Evolutionary conservation across 2,329 filamentous ascomycete genomes (phyloP), one percentile per base, ranked within the genome.

Genomic region (Zelopaecilomyces penicillatus): DNA sequence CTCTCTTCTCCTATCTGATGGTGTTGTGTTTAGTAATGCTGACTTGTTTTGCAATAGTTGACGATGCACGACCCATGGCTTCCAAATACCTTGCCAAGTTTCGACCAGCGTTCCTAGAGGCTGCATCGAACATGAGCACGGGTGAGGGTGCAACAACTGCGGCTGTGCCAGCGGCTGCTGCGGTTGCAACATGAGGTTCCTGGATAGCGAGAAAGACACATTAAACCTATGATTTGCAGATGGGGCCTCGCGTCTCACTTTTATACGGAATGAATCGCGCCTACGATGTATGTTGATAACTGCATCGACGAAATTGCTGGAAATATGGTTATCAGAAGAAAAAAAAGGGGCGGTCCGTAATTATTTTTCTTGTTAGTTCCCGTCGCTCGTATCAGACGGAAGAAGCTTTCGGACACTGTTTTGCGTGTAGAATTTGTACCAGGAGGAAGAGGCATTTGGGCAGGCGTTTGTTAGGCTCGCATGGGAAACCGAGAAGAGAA

Each of bases 71-170:
- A 46, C 71, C 79, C 0, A 72, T 82, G 63, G 80, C 80, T 4
- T 72, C 68, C 3, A 83, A 82, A 52, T 82, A 81, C 50, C 66
- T 84, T 27, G 66, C 69, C 31, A 81, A 78, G 58, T 83, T 74
- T 66, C 70, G 80, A 11, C 78, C 78, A 4, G 67, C 62, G 5
- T 81, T 79, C 42, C 37, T 68, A 30, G 64, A 67, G 44, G 54
- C 57, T 32, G 60, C 57, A 32, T 56, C 53, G 32, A 54, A 49
- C 31, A 54, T 57, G 28, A 48, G 54, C 26, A 48, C 56, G 11
- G 53, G 51, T 30, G 54, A 54, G 6, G 49, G 44, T 10, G 32
- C 52, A 5, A 49, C 47, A 12, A 43, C 56, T 30, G 42, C 51
- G 11, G 43, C 56, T 30, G 42, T 50, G 11, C 32, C 44, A 28